Percentiles rank a stretch among this genome's conserved stretches.
Evolutionary conservation across 106 monocot genomes (phyloP).

Genomic region (Dendrobium chrysotoxum): DNA sequence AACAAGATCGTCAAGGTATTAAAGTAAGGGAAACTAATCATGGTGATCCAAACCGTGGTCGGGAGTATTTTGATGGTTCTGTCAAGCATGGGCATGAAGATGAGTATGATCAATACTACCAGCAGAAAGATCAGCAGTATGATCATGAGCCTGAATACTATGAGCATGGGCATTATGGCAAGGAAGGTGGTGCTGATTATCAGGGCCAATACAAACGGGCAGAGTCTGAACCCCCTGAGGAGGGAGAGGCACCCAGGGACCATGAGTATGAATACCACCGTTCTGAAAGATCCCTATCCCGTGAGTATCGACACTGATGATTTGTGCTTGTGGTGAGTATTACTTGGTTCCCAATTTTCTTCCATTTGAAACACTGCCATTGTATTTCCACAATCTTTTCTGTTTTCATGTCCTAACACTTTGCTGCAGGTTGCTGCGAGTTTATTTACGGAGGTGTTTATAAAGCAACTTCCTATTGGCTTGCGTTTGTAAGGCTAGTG

Average conservation of each 20-base stretch:
- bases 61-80: conserved; percentile 20
- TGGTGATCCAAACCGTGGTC: conserved; percentile 19
- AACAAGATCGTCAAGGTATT: conserved; percentile 14
- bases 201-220: conserved; percentile 8
- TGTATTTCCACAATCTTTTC: not conserved
- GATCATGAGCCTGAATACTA: conserved; percentile 33
- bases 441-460: not conserved
- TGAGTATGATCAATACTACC: conserved; percentile 23
- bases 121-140: conserved; percentile 17
- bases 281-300: conserved; percentile 32
- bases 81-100: conserved; percentile 27
- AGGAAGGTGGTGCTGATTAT: conserved; percentile 20
- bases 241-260: conserved; percentile 54
- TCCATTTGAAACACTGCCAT: not conserved
- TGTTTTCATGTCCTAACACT: not conserved
- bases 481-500: no score
- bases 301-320: conserved; percentile 16
- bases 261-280: conserved; percentile 46
- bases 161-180: conserved; percentile 15
- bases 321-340: conserved; percentile 6
- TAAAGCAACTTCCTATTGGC: not conserved
- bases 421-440: not conserved
- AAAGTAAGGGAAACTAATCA: conserved; percentile 25
- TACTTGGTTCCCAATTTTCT: not conserved
- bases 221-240: conserved; percentile 39